Evolutionary conservation across 208 protist genomes (phyloP), one percentile per base, ranked within the genome.

Genomic region (Zelonia costaricensis): DNA sequence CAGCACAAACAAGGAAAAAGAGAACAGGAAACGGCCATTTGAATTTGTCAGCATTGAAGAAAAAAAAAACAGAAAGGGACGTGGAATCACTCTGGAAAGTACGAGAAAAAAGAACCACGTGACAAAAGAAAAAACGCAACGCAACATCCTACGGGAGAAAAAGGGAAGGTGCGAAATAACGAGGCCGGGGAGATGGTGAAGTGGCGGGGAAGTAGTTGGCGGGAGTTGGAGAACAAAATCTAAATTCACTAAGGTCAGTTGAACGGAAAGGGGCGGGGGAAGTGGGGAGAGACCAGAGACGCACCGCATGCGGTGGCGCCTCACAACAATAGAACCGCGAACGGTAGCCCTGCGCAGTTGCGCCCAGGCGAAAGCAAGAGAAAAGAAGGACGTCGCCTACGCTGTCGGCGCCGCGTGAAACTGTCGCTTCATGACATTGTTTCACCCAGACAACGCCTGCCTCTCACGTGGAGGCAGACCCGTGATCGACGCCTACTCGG

Each of bases 181-280:
- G 18, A 20, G 33, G 27, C 31, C 6, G 31, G 33, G 10, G 33
- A 38, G 33, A 38, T n/a, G 35, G n/a, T n/a, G n/a, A n/a, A n/a
- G n/a, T n/a, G 38, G 9, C 31, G 12, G 22, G 36, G 36, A 72
- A 72, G 65, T 59, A 59, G 66, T 73, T 66, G 58, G 31, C 42
- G 44, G 43, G 25, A 66, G 57, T 73, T 64, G 59, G 35, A 71
- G 56, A 63, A 62, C 23, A 48, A 63, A 62, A 35, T 22, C 64
- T 71, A 71, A 64, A 64, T 36, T 71, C 48, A 59, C 56, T 71
- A 71, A 71, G 56, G 62, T 52, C 68, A 57, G 45, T 67, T 60
- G 52, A 61, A 55, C 28, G 23, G 25, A 57, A 5, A 2, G 42
- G 15, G 23, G 35, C 3, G 9, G 16, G 23, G 60, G 22, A 38